Evolutionary conservation across 306 rosid species (phyloP), one percentile per base, ranked within the genome.

Genomic region (Dalbergia cochinchinensis): DNA sequence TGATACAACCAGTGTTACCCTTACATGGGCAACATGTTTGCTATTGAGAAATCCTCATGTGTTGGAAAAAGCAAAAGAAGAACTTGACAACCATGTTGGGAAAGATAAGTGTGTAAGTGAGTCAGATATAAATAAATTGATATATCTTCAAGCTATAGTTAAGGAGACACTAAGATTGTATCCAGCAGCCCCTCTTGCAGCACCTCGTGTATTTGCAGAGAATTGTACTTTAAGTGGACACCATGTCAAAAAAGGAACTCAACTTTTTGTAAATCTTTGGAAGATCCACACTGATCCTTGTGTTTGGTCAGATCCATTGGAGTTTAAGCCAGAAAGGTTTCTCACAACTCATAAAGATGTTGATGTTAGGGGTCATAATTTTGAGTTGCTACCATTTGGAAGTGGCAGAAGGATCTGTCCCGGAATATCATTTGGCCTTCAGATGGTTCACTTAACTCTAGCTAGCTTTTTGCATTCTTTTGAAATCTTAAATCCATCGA

Each of bases 11-110:
- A 57, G 18, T 16, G 77, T 57, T 16, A 72, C 65, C 14, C 77
- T 54, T 55, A 72, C 50, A 72, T 72, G 77, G 77, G 77, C 42
- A 14, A 12, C 54, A 2, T 54, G 77, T 37, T 72, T 72, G 19
- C 5, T 72, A 19, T 7, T 72, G 47, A 72, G 41, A 37, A 54
- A 72, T 54, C 77, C 77, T 55, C 35, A 15, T 11, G 7, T 39
- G 37, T 18, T 72, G 1, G 26, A 70, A 33, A 70, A 50, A 15
- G 62, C 16, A 50, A 70, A 70, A 51, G 62, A 70, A 70, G 75
- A 70, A 34, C n/a, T 70, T 6, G 37, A 51, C 12, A 33, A 8
- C 8, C 45, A 70, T 12, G 31, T 70, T 70, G 45, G 61, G 2
- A 34, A 51, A 31, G 47, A 51, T 44, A 70, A 60, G 50, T 70